A percentile compares a stretch with the other conserved stretches of the same genome.
phyloP scores from a whole-genome alignment of 2,329 filamentous ascomycete genomes.

The Stachybotrys elegans region DNA sequence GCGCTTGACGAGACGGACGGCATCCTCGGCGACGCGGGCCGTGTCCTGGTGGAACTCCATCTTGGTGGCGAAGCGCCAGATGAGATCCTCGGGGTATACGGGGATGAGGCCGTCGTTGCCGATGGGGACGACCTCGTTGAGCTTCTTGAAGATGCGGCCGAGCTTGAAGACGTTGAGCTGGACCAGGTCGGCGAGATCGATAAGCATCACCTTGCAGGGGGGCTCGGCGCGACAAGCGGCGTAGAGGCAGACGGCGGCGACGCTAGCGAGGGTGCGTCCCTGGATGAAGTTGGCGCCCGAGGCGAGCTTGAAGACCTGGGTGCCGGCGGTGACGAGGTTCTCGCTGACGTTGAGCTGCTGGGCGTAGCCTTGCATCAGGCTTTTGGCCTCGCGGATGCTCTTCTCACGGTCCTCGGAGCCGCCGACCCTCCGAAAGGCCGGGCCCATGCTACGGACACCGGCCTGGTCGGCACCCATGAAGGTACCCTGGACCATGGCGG shows the following conservation, averaged over 20 bases:
- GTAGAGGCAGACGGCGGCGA: slow-evolving; percentile 88
- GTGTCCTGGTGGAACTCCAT: slow-evolving; percentile 84
- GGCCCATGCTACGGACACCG: slow-evolving; percentile 63
- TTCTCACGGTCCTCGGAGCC: slow-evolving; percentile 55
- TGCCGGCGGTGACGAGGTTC: slow-evolving; percentile 58
- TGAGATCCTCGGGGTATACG: slow-evolving; percentile 82
- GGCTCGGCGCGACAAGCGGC: slow-evolving; percentile 76
- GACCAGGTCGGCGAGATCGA: slow-evolving; percentile 83
- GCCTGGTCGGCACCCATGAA: slow-evolving; percentile 84
- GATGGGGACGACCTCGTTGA: slow-evolving; percentile 66
- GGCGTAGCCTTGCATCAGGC: slow-evolving; percentile 58
- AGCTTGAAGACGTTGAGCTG: slow-evolving; percentile 88
- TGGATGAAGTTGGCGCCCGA: slow-evolving; percentile 74
- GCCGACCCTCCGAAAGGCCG: slow-evolving; percentile 56
- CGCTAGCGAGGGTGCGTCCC: slow-evolving; percentile 77
- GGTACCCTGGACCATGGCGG: slow-evolving; percentile 84
- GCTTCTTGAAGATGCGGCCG: slow-evolving; percentile 81
- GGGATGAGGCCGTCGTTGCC: slow-evolving; percentile 61
- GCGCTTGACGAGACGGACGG: slow-evolving; percentile 78
- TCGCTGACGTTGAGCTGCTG: slow-evolving; percentile 56
- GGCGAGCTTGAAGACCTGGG: slow-evolving; percentile 72
- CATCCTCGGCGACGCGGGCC: slow-evolving; percentile 81
- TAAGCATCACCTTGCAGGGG: slow-evolving; percentile 84
- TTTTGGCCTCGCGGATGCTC: slow-evolving; percentile 52
- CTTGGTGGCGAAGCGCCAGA: slow-evolving; percentile 84